Conservation (phyloP, 2,329 filamentous ascomycete genomes). For the Didymosphaeria variabile region DNA sequence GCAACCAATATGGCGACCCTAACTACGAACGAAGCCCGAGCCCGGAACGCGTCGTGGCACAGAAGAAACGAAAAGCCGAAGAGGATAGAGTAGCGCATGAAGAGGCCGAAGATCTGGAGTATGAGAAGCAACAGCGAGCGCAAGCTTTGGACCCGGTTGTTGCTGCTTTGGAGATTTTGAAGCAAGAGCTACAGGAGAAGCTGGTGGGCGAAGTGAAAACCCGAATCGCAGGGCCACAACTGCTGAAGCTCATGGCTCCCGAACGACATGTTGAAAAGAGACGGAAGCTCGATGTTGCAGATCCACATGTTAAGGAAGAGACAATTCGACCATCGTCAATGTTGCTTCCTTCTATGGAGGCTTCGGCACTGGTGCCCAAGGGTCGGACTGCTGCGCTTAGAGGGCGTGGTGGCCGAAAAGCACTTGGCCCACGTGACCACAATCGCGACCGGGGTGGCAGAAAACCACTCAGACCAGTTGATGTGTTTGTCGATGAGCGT, state of each 20-base stretch:
- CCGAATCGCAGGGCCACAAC: conserved; percentile 80
- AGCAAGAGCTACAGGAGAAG: conserved; percentile 84
- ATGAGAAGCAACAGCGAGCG: conserved; percentile 87
- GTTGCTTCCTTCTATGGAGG: conserved; percentile 66
- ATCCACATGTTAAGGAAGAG: conserved; percentile 67
- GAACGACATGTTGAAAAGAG: conserved; percentile 81
- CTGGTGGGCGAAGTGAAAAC: conserved; percentile 88
- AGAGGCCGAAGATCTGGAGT: conserved; percentile 82
- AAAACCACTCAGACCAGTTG: conserved; percentile 50
- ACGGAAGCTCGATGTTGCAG: conserved; percentile 78
- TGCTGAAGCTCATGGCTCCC: conserved; percentile 85
- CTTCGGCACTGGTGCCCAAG: conserved; percentile 70
- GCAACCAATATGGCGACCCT: conserved; percentile 73
- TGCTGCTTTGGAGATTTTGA: conserved; percentile 81
- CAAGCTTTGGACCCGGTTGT: conserved; percentile 88
- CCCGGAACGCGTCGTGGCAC: conserved; percentile 58
- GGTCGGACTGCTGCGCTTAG: conserved; percentile 54
- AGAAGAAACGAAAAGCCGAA: conserved; percentile 69
- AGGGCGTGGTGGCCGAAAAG: conserved; percentile 51
- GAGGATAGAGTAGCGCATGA: conserved; percentile 73
- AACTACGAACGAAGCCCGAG: conserved; percentile 66
- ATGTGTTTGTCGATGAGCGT: conserved; percentile 66
- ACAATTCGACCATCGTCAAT: conserved; percentile 64
- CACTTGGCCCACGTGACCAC: conserved; percentile 55
- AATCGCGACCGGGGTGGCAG: conserved; percentile 52